Evolutionary conservation across 1,139 yeast species (phyloP), one percentile per base, ranked within the genome.

Genomic region (Suhomyces ambrosiae): DNA sequence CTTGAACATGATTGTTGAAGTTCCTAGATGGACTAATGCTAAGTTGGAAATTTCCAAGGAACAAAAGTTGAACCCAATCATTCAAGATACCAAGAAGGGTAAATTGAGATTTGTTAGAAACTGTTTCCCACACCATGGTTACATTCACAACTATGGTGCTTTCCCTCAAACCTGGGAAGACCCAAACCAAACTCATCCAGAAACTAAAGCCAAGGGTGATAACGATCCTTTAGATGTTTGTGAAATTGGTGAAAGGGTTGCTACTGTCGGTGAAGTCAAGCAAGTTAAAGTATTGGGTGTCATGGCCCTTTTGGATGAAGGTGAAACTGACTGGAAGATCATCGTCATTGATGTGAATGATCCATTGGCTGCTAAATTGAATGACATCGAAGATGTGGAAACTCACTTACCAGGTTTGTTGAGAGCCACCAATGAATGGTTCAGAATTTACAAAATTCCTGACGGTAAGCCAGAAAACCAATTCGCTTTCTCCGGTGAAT

Each of bases 131-230:
- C 94, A 84, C 73, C 90, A 87, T 60, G 98, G 98, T 18, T 90
- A 90, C 68, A 88, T 92, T 47, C 95, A 87, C 68, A 90, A 90
- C 68, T 90, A 90, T 61, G 97, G 98, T 47, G 97, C 97, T n/a
- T 77, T 92, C 63, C 97, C 98, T 32, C 97, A 90, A 69, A 92
- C 98, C 18, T 92, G 97, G 97, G 98, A 92, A 59, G 81, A 78
- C 50, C 80, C 81, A 40, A 69, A 68, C 57, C 65, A 58, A 48
- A 44, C 59, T 36, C 63, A 59, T 46, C 58, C 55, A 9, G 61
- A 56, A 38, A 54, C 64, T 33, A 51, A 55, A 48, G 76, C 82
- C 43, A 76, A 73, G 54, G 98, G 98, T 49, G 98, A 92, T 67
- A 86, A 89, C 58, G 98, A 92, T 67, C 98, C 98, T 15, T 73